Conservation (phyloP, 192 early-diverging fungal genomes). For the Coemansia sp. region DNA sequence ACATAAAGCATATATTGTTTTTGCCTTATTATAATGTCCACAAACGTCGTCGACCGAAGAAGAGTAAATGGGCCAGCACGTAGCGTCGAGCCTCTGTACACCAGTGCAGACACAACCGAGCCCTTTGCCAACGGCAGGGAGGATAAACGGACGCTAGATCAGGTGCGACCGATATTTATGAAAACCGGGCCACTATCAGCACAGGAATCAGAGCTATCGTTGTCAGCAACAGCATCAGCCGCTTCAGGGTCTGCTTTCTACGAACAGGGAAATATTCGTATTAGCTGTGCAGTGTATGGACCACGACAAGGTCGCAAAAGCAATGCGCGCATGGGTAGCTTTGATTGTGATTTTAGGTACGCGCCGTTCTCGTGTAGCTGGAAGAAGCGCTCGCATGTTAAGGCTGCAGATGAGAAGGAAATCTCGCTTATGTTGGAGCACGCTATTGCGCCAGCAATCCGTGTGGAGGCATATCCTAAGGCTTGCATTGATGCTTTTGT, state of each 20-base stretch:
- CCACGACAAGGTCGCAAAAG: slow-evolving; percentile 48
- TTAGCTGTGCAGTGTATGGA: slow-evolving; percentile 56
- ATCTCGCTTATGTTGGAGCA: slow-evolving; percentile 47
- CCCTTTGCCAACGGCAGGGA: slow-evolving; percentile 21
- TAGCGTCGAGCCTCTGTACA: slow-evolving; percentile 52
- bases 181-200: slow-evolving; percentile 40
- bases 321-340: slow-evolving; percentile 43
- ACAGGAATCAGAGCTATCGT: slow-evolving; percentile 11
- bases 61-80: slow-evolving; percentile 48
- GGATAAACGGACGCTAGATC: slow-evolving; percentile 35
- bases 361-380: slow-evolving; percentile 55
- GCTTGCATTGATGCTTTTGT: slow-evolving; percentile 51
- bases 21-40: slow-evolving; percentile 20
- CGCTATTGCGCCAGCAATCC: slow-evolving; percentile 50
- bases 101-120: neutral
- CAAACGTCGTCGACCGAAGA: slow-evolving; percentile 42
- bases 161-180: slow-evolving; percentile 47
- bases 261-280: slow-evolving; percentile 53
- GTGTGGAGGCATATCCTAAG: slow-evolving; percentile 55
- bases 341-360: slow-evolving; percentile 53
- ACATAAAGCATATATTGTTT: neutral
- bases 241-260: slow-evolving; percentile 54
- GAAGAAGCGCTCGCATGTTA: slow-evolving; percentile 36
- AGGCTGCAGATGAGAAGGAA: slow-evolving; percentile 50
- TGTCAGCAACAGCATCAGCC: slow-evolving; percentile 19